Evolutionary conservation across 129 eudicot species (phyloP), one percentile per base, ranked within the genome.

Genomic region (Saussurea involucrata): DNA sequence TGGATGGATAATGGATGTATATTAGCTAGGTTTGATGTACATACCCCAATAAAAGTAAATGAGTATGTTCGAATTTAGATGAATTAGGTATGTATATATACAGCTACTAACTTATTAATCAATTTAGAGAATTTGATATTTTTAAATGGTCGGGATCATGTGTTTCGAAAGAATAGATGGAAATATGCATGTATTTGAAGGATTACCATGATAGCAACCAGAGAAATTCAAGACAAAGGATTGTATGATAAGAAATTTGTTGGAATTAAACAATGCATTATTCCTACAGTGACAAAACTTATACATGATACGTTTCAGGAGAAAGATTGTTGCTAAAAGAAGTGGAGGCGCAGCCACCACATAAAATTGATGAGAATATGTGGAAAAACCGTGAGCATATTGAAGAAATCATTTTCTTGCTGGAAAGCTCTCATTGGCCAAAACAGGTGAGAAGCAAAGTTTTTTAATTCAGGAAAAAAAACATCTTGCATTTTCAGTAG

Each of bases 381-480:
- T 93, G 95, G 95, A 93, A 88, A 88, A 85, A 93, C 34, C 83
- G 98, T 37, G 98, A 93, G 76, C 94, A 93, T 76, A 85, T 93
- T 65, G 98, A 93, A 76, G 96, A 93, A 81, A 88, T 93, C 53
- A 69, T 93, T 21, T 85, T 65, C 79, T 82, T 93, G 84, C 83
- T 93, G 33, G 92, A 90, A 66, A 81, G 9, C 67, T 79, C 95
- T 72, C 80, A 85, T 63, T 90, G 94, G 98, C 96, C 96, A 17
- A 55, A 46, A 71, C 46, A 24, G 74, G 96, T 93, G 69, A 85
- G 85, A 36, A 68, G 28, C 73, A 46, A 20, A 55, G 66, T 33
- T 64, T 33, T 63, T 12, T 18, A 71, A 40, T 72, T 24, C 24
- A 64, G 0, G 15, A 34, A 13, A 13, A 13, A 46, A 3, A 49